A percentile compares a stretch with the other conserved stretches of the same genome.
phyloP scores from a whole-genome alignment of 305 asterid genomes.

The Solanum hybrid region DNA sequence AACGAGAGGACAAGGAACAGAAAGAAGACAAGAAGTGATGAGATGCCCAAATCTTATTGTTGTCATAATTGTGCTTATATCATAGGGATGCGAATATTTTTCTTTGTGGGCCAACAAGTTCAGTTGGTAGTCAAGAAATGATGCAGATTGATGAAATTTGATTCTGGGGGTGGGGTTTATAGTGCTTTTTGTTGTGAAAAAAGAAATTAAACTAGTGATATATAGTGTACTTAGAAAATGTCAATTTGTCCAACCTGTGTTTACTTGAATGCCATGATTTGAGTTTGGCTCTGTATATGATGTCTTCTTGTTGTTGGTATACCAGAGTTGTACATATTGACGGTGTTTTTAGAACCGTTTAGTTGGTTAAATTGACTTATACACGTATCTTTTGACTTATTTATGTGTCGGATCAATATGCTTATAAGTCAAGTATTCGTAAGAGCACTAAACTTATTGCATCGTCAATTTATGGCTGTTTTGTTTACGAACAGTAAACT shows the following conservation, averaged over 20 bases:
- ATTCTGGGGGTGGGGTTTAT: not conserved
- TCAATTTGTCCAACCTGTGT: not conserved
- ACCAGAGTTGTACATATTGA: not conserved
- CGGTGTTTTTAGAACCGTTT: not conserved
- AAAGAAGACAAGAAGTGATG: constrained; percentile 20
- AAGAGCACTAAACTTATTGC: not conserved
- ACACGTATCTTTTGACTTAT: not conserved
- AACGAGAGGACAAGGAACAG: constrained; percentile 17
- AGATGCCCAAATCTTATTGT: not conserved
- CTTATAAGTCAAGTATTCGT: not conserved
- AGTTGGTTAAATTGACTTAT: not conserved
- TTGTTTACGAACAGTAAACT: not conserved
- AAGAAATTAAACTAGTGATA: not conserved
- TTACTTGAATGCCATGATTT: not conserved
- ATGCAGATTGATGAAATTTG: not conserved
- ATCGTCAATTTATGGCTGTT: not conserved
- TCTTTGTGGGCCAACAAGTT: not conserved
- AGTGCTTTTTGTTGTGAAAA: not conserved
- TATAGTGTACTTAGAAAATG: not conserved
- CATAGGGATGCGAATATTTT: not conserved
- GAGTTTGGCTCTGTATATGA: not conserved
- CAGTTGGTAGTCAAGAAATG: not conserved
- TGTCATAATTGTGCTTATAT: not conserved
- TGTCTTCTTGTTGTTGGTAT: not conserved
- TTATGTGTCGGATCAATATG: not conserved